Evolutionary conservation across 208 protist genomes (phyloP), one percentile per base, ranked within the genome.

Genomic region (Trypanosoma cruzi): DNA sequence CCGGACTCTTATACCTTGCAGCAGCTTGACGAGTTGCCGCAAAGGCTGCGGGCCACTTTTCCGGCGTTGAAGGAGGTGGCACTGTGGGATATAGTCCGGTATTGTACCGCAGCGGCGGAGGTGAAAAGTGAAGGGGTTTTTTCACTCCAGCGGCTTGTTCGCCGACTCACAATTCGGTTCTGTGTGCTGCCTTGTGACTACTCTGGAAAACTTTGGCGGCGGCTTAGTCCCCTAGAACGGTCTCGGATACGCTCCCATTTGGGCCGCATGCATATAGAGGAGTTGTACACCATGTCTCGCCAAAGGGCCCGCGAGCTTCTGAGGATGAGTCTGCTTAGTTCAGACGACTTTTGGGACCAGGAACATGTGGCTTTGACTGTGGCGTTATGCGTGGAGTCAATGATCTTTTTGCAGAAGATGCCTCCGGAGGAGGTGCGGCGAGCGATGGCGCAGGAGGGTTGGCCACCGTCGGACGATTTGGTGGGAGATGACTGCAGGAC

Each of bases 281-380:
- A 34, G 2, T 53, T 37, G 40, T 64, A 53, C 40, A 53, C 14
- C 26, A 37, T 54, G 22, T 36, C 59, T 34, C 42, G 42, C 36
- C 26, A 54, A 28, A 14, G 36, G 20, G 5, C 36, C 22, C 42
- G 44, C 5, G 59, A 53, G 28, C 32, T 13, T 4, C 5, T 64
- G 26, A 20, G n/a, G 24, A 52, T 7, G 24, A n/a, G 20, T 10
- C 26, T 64, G 14, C 42, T 53, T 20, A 24, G 28, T 13, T 54
- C 59, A 13, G 59, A 64, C 24, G 37, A 36, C 3, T 64, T 64
- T 64, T 52, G 40, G 59, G 59, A 64, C 26, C 59, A 64, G 29
- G 59, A 64, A 22, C 18, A 50, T 24, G 42, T 64, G 42, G 59
- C 59, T 20, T 64, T 22, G 1, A 6, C 46, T 26, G 44, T 64